These are phyloP conservation scores for Coniosporium tulheliwenetii DNA, from an alignment of 2,329 filamentous ascomycete genomes.

Conservation along the genomic window DNA sequence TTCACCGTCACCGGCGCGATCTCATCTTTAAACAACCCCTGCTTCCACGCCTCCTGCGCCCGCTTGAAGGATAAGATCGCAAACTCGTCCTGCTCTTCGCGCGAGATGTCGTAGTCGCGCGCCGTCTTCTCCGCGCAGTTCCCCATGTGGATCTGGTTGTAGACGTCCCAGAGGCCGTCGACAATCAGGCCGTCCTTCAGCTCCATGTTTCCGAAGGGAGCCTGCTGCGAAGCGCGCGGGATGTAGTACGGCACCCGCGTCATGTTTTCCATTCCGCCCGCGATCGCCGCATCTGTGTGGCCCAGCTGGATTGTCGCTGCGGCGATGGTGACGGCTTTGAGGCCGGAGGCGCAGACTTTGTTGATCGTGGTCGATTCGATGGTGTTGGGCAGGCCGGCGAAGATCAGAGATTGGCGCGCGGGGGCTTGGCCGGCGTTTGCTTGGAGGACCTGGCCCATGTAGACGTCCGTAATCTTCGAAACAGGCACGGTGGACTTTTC, in stretches of 20 bases:
- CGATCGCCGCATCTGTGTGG: slow-evolving; percentile 72
- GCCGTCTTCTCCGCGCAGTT: slow-evolving; percentile 91
- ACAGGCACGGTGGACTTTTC: slow-evolving; percentile 71
- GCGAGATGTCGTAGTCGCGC: slow-evolving; percentile 66
- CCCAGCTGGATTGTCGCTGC: slow-evolving; percentile 92
- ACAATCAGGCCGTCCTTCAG: slow-evolving; percentile 87
- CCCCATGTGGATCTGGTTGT: slow-evolving; percentile 95
- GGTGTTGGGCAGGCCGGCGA: slow-evolving; percentile 66
- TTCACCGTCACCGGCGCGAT: slow-evolving; percentile 78
- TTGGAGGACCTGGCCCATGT: slow-evolving; percentile 93
- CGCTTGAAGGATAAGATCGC: slow-evolving; percentile 80
- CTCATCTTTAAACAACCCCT: slow-evolving; percentile 72
- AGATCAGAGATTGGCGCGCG: slow-evolving; percentile 77
- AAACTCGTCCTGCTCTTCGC: slow-evolving; percentile 82
- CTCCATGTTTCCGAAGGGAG: slow-evolving; percentile 74
- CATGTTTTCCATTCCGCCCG: slow-evolving; percentile 98
- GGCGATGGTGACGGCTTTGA: slow-evolving; percentile 82
- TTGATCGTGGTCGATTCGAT: slow-evolving; percentile 89
- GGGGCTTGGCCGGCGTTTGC: slow-evolving; percentile 76
- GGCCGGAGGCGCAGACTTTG: slow-evolving; percentile 91
- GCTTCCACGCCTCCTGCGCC: slow-evolving; percentile 78
- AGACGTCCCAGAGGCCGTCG: slow-evolving; percentile 91
- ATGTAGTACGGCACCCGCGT: slow-evolving; percentile 83
- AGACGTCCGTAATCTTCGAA: slow-evolving; percentile 75
- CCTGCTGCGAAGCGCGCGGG: slow-evolving; percentile 63